A percentile compares a stretch with the other conserved stretches of the same genome.
Conservation (phyloP, 345 rosid species). For the Pistacia atlantica region DNA sequence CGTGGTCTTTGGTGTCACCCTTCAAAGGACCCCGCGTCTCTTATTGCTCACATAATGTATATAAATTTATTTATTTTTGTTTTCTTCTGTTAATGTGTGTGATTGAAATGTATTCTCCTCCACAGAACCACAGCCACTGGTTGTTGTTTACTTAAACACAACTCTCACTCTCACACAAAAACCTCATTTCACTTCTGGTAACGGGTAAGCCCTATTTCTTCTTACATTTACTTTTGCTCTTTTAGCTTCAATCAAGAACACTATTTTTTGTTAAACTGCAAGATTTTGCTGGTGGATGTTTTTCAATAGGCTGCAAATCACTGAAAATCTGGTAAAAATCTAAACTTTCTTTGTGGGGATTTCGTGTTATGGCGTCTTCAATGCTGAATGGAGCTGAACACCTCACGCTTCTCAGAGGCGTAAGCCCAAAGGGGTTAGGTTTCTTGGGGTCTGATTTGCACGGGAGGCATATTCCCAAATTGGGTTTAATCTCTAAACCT, state of each 20-base stretch:
- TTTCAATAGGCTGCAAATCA: background rate
- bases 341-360: slow-evolving; percentile 11
- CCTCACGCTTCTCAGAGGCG: slow-evolving; percentile 42
- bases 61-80: background rate
- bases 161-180: background rate
- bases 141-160: background rate
- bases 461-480: slow-evolving; percentile 38
- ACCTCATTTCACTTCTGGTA: background rate
- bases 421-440: slow-evolving; percentile 41
- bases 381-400: slow-evolving; percentile 69
- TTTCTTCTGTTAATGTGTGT: background rate
- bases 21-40: too few species aligned
- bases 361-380: slow-evolving; percentile 60
- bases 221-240: too few species aligned
- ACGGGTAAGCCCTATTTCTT: too few species aligned
- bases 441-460: slow-evolving; percentile 46
- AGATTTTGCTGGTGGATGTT: slow-evolving; percentile 15
- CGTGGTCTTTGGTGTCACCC: too few species aligned
- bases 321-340: background rate
- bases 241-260: too few species aligned
- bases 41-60: background rate
- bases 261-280: background rate
- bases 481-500: slow-evolving; percentile 30
- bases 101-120: background rate
- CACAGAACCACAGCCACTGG: background rate